These are phyloP conservation scores for Penicillium robsamsonii DNA, from an alignment of 495 filamentous ascomycete genomes.

Conservation along the genomic window DNA sequence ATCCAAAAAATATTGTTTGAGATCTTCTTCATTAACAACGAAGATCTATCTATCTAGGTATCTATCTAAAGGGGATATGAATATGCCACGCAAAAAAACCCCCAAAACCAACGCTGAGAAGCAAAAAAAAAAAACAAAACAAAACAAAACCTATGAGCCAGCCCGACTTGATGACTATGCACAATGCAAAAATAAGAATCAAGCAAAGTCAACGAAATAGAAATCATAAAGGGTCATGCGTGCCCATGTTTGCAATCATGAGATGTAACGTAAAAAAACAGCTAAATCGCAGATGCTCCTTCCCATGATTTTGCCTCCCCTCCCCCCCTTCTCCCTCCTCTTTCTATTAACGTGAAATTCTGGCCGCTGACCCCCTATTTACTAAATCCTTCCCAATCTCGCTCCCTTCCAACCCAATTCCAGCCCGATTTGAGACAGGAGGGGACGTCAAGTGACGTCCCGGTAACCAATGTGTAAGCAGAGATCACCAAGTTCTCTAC, in stretches of 20 bases:
- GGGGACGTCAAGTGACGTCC: neutral
- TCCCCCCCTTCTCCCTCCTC: neutral
- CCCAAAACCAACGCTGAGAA: constrained; percentile 12
- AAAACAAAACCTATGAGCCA: constrained; percentile 11
- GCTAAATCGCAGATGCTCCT: constrained; percentile 12
- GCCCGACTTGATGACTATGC: constrained; percentile 10
- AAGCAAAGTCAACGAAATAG: constrained; percentile 6
- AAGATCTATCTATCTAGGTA: constrained; percentile 28
- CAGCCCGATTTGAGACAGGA: neutral
- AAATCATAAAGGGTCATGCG: constrained; percentile 9
- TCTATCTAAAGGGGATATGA: constrained; percentile 12
- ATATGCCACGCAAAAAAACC: constrained; percentile 12
- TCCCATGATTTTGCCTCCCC: constrained; percentile 8
- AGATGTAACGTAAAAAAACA: constrained; percentile 11
- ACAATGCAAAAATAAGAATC: constrained; percentile 9
- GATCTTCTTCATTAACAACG: constrained; percentile 1
- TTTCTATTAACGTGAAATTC: constrained; percentile 6
- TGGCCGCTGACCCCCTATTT: neutral
- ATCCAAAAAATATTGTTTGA: neutral
- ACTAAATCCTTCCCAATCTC: neutral
- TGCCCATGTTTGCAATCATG: constrained; percentile 8
- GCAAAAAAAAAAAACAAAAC: constrained; percentile 13
- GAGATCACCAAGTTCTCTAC: neutral
- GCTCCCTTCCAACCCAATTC: neutral
- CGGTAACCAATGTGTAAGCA: neutral